Base-by-base conservation (phyloP, 2,329 filamentous ascomycete species). In the Ceratocystiopsis sp. region DNA sequence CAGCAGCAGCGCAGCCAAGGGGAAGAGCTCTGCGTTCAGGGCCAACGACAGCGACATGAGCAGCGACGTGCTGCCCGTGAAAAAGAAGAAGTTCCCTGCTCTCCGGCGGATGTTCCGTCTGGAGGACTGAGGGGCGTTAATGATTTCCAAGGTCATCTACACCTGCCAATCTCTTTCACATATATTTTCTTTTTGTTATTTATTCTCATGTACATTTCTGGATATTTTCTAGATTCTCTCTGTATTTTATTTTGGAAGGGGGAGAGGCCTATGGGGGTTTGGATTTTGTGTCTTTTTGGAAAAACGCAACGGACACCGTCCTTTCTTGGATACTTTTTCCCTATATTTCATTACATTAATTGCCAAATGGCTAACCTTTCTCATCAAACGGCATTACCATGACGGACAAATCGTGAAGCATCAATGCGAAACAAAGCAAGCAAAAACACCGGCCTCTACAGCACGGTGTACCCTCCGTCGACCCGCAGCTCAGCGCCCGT, bases 391-490 rank as follows among this genome's bases (percentile, higher is more conserved):
- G 10, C 25, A 29, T 29, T 29, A 29, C 25, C 6, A 11, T 29
- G 25, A 29, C 6, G 7, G 25, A 21, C 19, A 4, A 7, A 21
- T 21, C 19, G 19, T 21, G 19, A 21, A 21, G 4, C 35, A 16
- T 16, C 35, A 16, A 37, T 37, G n/a, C n/a, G 18, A 34, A 5
- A 15, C 15, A 34, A 13, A 34, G 14, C 15, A n/a, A 36, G 13
- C 14, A 35, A 35, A 35, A 36, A 11, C 35, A 36, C 15, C 8
- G 35, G 16, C 35, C 14, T 7, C 15, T 37, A 19, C 12, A 18
- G 16, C 12, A 37, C 7, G n/a, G 83, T 86, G 63, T 87, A 93
- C n/a, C 84, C 84, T 46, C 85, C 85, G 52, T 93, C 85, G 35
- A 93, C 84, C 25, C 84, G 71, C 51, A 91, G 66, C 52, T 91